Evolutionary conservation across 768 basidiomycete genomes (phyloP).

Genomic region (Mycena galericulata): DNA sequence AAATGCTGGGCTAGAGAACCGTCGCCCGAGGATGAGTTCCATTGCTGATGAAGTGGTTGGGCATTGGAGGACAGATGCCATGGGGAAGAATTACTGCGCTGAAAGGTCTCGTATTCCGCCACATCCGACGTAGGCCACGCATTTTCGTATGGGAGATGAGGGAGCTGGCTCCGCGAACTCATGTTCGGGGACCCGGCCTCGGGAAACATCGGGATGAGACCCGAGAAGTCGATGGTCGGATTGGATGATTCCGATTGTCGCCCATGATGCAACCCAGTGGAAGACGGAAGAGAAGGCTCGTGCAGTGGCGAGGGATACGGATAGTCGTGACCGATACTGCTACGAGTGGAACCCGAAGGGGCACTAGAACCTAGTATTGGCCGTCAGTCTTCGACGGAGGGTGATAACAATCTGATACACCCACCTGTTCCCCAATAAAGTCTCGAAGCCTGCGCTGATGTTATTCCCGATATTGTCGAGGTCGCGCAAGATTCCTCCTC

Average conservation of each 20-base stretch:
- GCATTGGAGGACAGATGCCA: background rate
- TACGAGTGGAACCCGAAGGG: background rate
- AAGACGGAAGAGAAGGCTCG: background rate
- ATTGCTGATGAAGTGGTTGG: background rate
- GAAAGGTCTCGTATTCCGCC: slow-evolving; percentile 15
- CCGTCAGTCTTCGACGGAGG: background rate
- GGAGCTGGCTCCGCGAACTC: slow-evolving; percentile 8
- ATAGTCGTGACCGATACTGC: background rate
- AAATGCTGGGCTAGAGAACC: background rate
- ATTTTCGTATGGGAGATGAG: slow-evolving; percentile 10
- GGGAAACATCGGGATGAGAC: slow-evolving; percentile 23
- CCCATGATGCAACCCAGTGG: background rate
- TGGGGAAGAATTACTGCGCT: slow-evolving; percentile 2
- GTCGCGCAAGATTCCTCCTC: background rate
- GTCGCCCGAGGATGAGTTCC: background rate
- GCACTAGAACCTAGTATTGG: background rate
- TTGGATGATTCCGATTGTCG: slow-evolving; percentile 1
- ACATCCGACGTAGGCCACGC: slow-evolving; percentile 13
- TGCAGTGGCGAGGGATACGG: background rate
- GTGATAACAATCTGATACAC: background rate
- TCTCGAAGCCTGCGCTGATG: background rate
- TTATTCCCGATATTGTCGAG: background rate
- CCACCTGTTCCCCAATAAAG: slow-evolving; percentile 5
- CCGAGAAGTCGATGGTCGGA: slow-evolving; percentile 20
- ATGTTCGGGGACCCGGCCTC: slow-evolving; percentile 10